Percentiles rank a stretch among this genome's conserved stretches.
phyloP scores from a whole-genome alignment of 257 asterid genomes.

The Verbena officinalis region DNA sequence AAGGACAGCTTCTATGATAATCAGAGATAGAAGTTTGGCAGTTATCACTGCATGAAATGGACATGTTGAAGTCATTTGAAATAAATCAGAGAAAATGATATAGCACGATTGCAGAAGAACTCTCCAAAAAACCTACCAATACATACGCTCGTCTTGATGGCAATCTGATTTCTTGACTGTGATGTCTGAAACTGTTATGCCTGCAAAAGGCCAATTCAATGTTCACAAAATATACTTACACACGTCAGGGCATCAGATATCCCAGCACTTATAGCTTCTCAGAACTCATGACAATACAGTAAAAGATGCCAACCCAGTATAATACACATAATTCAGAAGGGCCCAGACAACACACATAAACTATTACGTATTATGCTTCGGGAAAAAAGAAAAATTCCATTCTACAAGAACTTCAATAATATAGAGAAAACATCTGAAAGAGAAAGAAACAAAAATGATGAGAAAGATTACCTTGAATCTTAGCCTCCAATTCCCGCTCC shows the following conservation, averaged over 20 bases:
- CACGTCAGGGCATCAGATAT: too few species aligned
- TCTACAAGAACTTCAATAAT: not conserved
- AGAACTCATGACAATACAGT: not conserved
- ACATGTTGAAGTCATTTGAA: not conserved
- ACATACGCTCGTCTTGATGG: constrained; percentile 41
- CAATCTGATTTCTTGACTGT: constrained; percentile 27
- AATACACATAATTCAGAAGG: not conserved
- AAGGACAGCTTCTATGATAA: constrained; percentile 57
- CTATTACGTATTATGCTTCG: constrained; percentile 6
- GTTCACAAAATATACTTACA: constrained; percentile 12
- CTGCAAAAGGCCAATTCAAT: constrained; percentile 37
- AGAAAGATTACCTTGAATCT: constrained; percentile 51
- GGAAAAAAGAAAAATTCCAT: not conserved
- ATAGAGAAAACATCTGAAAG: too few species aligned
- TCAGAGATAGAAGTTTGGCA: constrained; percentile 63
- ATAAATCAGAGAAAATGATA: not conserved
- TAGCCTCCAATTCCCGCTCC: constrained; percentile 60
- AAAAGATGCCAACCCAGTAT: not conserved
- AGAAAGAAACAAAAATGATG: not conserved
- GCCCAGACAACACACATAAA: constrained; percentile 4
- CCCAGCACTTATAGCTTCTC: too few species aligned
- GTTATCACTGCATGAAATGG: constrained; percentile 53
- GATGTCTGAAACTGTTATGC: constrained; percentile 41
- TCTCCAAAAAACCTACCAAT: constrained; percentile 44
- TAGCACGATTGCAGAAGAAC: not conserved